Conservation (phyloP, 768 basidiomycete species). For the Imleria badia region DNA sequence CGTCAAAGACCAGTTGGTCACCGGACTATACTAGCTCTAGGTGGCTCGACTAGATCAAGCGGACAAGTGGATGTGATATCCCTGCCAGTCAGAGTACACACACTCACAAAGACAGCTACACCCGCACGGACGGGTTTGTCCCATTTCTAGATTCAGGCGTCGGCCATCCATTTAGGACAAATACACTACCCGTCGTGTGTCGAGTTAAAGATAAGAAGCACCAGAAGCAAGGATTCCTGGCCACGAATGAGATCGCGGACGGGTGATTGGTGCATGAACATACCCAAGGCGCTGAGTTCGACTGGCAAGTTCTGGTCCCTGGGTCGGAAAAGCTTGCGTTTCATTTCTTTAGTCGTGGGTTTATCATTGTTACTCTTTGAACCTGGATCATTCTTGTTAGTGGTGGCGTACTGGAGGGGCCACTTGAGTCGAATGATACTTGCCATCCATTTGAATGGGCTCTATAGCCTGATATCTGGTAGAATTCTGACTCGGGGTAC, state of each 20-base stretch:
- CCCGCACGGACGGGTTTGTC: too few relatives aligned
- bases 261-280: background rate
- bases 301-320: slow-evolving; percentile 27
- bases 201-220: slow-evolving; percentile 48
- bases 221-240: slow-evolving; percentile 45
- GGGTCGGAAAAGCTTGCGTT: slow-evolving; percentile 33
- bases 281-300: slow-evolving; percentile 49
- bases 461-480: slow-evolving; percentile 27
- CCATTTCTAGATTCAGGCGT: too few relatives aligned
- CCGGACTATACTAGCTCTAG: too few relatives aligned
- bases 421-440: background rate
- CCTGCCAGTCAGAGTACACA: too few relatives aligned
- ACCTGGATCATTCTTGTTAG: slow-evolving; percentile 16
- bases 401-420: background rate
- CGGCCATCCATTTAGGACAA: too few relatives aligned
- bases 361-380: slow-evolving; percentile 37
- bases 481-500: slow-evolving; percentile 21
- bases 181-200: too few relatives aligned
- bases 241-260: background rate
- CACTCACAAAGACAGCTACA: too few relatives aligned
- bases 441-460: slow-evolving; percentile 32
- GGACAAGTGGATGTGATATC: too few relatives aligned
- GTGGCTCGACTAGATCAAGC: too few relatives aligned
- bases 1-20: too few relatives aligned
- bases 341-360: slow-evolving; percentile 23